Evolutionary conservation across 164 flowering plant species (phyloP).

Genomic region (Amborella trichopoda): DNA sequence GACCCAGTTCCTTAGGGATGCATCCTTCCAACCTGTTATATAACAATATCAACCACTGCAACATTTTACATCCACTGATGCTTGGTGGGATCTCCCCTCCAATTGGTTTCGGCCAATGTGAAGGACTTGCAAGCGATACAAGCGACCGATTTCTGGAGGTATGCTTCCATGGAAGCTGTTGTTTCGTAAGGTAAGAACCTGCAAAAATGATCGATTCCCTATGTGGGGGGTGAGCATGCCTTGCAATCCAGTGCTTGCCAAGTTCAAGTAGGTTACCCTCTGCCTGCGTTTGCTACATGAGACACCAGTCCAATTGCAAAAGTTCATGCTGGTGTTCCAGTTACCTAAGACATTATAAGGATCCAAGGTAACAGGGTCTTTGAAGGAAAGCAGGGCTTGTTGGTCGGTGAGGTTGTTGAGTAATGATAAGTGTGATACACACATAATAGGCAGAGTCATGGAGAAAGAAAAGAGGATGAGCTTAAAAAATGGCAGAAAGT

Average conservation of each 20-base stretch:
- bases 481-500: too few species aligned
- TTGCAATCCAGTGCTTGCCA: slow-evolving; percentile 10
- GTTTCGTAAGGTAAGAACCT: not conserved
- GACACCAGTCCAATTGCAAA: slow-evolving; percentile 25
- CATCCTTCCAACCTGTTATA: slow-evolving; percentile 8
- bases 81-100: slow-evolving; percentile 8
- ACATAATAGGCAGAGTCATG: too few species aligned
- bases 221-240: slow-evolving; percentile 16
- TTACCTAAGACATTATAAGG: slow-evolving; percentile 6
- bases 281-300: slow-evolving; percentile 9
- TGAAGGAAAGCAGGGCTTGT: slow-evolving; percentile 21
- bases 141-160: slow-evolving; percentile 5
- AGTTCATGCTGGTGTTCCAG: slow-evolving; percentile 12
- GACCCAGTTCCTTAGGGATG: slow-evolving; percentile 8
- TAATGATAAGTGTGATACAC: too few species aligned
- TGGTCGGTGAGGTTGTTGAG: slow-evolving; percentile 2
- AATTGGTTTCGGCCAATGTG: slow-evolving; percentile 4
- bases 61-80: slow-evolving; percentile 3
- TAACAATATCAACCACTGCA: slow-evolving; percentile 1
- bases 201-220: slow-evolving; percentile 17
- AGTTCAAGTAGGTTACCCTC: slow-evolving; percentile 10
- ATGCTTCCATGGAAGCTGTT: slow-evolving; percentile 13
- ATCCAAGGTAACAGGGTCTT: slow-evolving; percentile 11
- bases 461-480: too few species aligned
- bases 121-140: slow-evolving; percentile 5